Conservation (phyloP, 2,329 filamentous ascomycete genomes). For the Diaporthe eres region DNA sequence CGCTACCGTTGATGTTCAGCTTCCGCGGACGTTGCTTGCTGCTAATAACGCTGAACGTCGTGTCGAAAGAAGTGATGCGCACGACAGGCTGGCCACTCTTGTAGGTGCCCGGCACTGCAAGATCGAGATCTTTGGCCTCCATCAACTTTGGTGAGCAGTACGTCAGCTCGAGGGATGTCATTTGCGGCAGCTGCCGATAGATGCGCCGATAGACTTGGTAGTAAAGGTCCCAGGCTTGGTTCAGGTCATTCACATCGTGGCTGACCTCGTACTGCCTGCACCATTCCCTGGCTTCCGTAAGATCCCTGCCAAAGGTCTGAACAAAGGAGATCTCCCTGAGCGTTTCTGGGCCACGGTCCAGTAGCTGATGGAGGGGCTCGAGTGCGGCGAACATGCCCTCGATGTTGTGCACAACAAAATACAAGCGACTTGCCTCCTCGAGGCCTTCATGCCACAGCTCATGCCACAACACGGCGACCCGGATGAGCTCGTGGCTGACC, state of each 20-base stretch:
- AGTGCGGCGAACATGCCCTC: constrained; percentile 97
- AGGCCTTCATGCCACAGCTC: constrained; percentile 99
- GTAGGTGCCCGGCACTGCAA: constrained; percentile 97
- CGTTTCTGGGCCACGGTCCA: constrained; percentile 93
- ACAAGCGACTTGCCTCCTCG: constrained; percentile 94
- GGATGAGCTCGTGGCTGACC: constrained; percentile 96
- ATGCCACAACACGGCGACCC: constrained; percentile 97
- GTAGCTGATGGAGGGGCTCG: constrained; percentile 89
- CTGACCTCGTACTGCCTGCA: constrained; percentile 92
- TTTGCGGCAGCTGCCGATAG: constrained; percentile 89
- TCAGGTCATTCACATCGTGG: constrained; percentile 93
- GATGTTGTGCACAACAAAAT: constrained; percentile 98
- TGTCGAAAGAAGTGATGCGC: constrained; percentile 89
- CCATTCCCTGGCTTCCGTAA: constrained; percentile 96
- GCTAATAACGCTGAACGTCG: constrained; percentile 90
- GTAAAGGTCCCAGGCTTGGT: constrained; percentile 99
- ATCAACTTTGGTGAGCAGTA: constrained; percentile 97
- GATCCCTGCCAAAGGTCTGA: constrained; percentile 95
- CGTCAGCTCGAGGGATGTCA: constrained; percentile 92
- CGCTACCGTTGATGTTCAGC: constrained; percentile 88
- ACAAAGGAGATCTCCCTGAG: constrained; percentile 96
- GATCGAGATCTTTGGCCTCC: constrained; percentile 85
- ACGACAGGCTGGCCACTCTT: constrained; percentile 83
- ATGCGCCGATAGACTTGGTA: constrained; percentile 99
- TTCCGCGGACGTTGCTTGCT: constrained; percentile 97